Percentiles rank a stretch among this genome's conserved stretches.
phyloP scores from a whole-genome alignment of 2,329 filamentous ascomycete species.

The Samsoniella hepiali region DNA sequence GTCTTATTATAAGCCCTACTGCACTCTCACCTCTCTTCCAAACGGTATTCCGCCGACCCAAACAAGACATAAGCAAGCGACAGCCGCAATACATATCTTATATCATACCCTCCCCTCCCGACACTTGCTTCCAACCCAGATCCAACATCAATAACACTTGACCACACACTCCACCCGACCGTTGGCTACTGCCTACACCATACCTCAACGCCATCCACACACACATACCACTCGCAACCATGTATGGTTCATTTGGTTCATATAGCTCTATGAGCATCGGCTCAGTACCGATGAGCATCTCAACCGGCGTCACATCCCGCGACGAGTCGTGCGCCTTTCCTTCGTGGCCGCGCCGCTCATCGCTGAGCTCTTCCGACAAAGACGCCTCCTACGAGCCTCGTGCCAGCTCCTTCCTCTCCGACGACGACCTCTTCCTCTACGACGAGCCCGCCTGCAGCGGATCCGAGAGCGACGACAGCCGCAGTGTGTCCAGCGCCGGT shows the following conservation, averaged over 20 bases:
- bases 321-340: constrained; percentile 53
- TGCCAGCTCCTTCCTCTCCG: constrained; percentile 56
- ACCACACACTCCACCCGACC: not conserved
- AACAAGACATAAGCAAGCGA: constrained; percentile 13
- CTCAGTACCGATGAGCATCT: constrained; percentile 46
- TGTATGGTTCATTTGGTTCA: constrained; percentile 51
- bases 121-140: constrained; percentile 1
- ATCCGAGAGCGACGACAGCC: constrained; percentile 42
- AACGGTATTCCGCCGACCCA: constrained; percentile 6
- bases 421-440: constrained; percentile 58
- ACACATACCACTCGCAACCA: constrained; percentile 29
- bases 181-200: not conserved
- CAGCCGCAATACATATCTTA: constrained; percentile 9
- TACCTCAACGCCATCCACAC: not conserved
- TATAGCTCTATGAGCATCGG: constrained; percentile 47
- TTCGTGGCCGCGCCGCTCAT: constrained; percentile 55
- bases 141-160: not conserved
- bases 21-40: not conserved
- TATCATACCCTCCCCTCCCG: constrained; percentile 7
- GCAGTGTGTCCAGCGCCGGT: constrained; percentile 44
- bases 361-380: constrained; percentile 43
- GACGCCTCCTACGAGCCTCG: constrained; percentile 38
- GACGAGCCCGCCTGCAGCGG: constrained; percentile 47
- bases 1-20: constrained; percentile 18
- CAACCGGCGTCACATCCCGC: constrained; percentile 36